A percentile compares a stretch with the other conserved stretches of the same genome.
phyloP scores from a whole-genome alignment of 345 rosid species.

The Kernera saxatilis region DNA sequence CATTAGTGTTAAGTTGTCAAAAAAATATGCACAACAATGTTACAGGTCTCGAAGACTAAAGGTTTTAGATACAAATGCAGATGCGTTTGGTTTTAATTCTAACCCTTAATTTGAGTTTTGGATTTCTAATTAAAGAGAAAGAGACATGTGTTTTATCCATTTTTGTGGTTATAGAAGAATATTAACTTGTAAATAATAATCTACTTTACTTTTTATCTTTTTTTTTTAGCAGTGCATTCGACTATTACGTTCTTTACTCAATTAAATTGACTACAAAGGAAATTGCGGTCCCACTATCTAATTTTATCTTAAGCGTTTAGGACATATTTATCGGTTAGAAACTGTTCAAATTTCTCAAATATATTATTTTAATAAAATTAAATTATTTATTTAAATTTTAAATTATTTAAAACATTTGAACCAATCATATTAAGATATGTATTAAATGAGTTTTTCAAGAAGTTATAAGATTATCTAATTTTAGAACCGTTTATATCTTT shows the following conservation, averaged over 20 bases:
- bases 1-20: not conserved
- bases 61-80: not conserved
- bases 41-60: not conserved
- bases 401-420: too few species aligned
- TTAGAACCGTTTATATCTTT: too few species aligned
- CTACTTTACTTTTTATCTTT: not conserved
- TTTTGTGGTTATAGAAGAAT: conserved; percentile 5
- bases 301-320: not conserved
- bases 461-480: too few species aligned
- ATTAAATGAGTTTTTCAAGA: too few species aligned
- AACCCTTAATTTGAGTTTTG: not conserved
- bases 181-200: not conserved
- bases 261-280: not conserved
- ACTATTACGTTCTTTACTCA: not conserved
- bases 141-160: not conserved
- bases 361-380: too few species aligned
- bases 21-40: not conserved
- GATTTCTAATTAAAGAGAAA: not conserved
- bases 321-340: too few species aligned
- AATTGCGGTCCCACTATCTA: conserved; percentile 6
- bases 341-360: too few species aligned
- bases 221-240: conserved; percentile 3
- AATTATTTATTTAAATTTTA: too few species aligned
- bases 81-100: not conserved
- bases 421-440: too few species aligned